A percentile compares a stretch with the other conserved stretches of the same genome.
phyloP scores from a whole-genome alignment of 192 early-diverging fungal species.

The Gonapodya sp. region DNA sequence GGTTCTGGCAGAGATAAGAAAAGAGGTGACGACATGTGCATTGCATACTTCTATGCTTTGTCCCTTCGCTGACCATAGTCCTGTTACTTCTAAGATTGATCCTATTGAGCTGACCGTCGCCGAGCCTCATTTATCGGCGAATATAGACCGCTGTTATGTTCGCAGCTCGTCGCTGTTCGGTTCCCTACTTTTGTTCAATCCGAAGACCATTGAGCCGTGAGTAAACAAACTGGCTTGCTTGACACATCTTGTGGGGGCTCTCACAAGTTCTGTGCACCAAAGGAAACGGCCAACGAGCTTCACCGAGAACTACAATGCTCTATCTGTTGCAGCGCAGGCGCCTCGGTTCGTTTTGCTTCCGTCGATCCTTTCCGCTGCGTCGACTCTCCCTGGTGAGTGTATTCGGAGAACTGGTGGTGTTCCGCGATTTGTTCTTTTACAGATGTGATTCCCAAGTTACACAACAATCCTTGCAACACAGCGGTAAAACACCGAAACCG shows the following conservation, averaged over 20 bases:
- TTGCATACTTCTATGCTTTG: not conserved
- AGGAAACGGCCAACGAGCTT: constrained; percentile 22
- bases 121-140: constrained; percentile 31
- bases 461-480: not conserved
- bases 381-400: not conserved
- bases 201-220: constrained; percentile 32
- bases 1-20: constrained; percentile 17
- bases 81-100: constrained; percentile 44
- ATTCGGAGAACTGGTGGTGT: not conserved
- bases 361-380: not conserved
- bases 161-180: constrained; percentile 44
- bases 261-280: constrained; percentile 19
- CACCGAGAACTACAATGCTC: constrained; percentile 41
- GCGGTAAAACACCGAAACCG: not conserved
- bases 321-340: constrained; percentile 37
- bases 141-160: constrained; percentile 49
- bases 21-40: constrained; percentile 18
- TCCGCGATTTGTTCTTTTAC: not conserved
- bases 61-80: not conserved
- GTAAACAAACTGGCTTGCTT: constrained; percentile 12
- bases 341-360: constrained; percentile 50
- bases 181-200: constrained; percentile 34
- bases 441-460: too few species aligned
- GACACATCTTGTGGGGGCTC: not conserved
- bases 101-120: constrained; percentile 51